These are phyloP conservation scores for Xylariaceae sp. DNA, from an alignment of 2,329 filamentous ascomycete species.

Conservation along the genomic window DNA sequence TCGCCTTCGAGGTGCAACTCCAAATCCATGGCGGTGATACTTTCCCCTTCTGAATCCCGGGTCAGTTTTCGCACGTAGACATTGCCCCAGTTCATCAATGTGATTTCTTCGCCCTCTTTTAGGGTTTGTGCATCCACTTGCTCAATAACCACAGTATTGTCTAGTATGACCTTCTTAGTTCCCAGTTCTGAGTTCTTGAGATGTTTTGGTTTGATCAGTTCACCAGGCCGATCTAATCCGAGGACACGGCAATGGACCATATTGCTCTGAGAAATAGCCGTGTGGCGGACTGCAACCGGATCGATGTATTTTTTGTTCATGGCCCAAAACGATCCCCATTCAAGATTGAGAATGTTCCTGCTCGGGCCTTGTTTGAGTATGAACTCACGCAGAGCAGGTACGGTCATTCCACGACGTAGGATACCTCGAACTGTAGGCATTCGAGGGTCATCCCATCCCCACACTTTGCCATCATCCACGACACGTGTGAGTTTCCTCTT, in stretches of 20 bases:
- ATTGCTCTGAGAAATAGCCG: slow-evolving; percentile 64
- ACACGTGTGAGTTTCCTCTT: slow-evolving; percentile 81
- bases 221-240: slow-evolving; percentile 60
- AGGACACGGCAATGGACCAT: slow-evolving; percentile 65
- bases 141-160: slow-evolving; percentile 70
- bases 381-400: slow-evolving; percentile 72
- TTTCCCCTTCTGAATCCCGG: slow-evolving; percentile 46
- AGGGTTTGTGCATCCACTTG: slow-evolving; percentile 79
- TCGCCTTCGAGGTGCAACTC: slow-evolving; percentile 85
- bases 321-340: slow-evolving; percentile 70
- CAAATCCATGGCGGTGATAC: slow-evolving; percentile 64
- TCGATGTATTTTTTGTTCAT: slow-evolving; percentile 77
- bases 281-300: slow-evolving; percentile 67
- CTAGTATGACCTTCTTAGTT: slow-evolving; percentile 76
- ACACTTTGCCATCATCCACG: slow-evolving; percentile 68
- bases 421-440: slow-evolving; percentile 80
- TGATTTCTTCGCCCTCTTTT: slow-evolving; percentile 80
- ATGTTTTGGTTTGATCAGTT: slow-evolving; percentile 70
- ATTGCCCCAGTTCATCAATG: slow-evolving; percentile 92
- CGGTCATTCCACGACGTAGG: slow-evolving; percentile 69
- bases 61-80: slow-evolving; percentile 70
- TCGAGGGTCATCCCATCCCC: slow-evolving; percentile 78
- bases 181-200: slow-evolving; percentile 80
- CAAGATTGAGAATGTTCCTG: slow-evolving; percentile 75
- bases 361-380: slow-evolving; percentile 77